Base-by-base conservation (phyloP, 331 rosid genomes). In the Ulmus americana region DNA sequence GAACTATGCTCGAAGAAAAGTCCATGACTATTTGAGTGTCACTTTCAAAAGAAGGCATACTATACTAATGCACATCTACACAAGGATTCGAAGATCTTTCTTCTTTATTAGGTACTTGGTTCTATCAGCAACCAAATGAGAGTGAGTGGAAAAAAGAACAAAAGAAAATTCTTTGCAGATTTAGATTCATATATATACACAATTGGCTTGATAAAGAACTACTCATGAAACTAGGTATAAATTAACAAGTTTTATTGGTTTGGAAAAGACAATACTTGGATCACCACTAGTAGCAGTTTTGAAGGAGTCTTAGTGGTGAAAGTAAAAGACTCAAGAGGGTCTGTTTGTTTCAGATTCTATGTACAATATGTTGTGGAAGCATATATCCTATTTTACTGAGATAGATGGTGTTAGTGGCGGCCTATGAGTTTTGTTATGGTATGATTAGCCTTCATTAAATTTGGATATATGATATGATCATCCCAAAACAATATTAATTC, bases 61-160 rank as follows among this genome's bases (percentile, higher is more conserved):
- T 41, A 43, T 43, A 20, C 1, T 60, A 8, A 15, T 61, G 65
- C 39, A 51, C 50, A 39, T 28, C 35, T 39, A 9, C 48, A 50
- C 59, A 10, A 39, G 50, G 70, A 65, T 28, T 28, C 35, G 3
- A 28, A 28, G 35, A 28, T 28, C 35, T 28, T 7, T 14, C 40
- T 4, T 56, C 5, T 39, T 39, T 38, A 28, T 57, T 12, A 0
- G 8, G 12, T 57, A 8, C 22, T 39, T 57, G 45, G 61, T 56
- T 43, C 13, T 38, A 38, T 56, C 16, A 38, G 53, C 14, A 50
- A 9, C 28, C 60, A 49, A 39, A 39, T 6, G 16, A 65, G 60
- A 39, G 10, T 47, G 14, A 65, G 70, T 65, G 52, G 52, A 42
- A 39, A 53, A 48, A 65, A 63, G 55, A 63, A 63, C 56, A 59